Base-by-base conservation (phyloP, 306 rosid species). In the Macrotyloma uniflorum region DNA sequence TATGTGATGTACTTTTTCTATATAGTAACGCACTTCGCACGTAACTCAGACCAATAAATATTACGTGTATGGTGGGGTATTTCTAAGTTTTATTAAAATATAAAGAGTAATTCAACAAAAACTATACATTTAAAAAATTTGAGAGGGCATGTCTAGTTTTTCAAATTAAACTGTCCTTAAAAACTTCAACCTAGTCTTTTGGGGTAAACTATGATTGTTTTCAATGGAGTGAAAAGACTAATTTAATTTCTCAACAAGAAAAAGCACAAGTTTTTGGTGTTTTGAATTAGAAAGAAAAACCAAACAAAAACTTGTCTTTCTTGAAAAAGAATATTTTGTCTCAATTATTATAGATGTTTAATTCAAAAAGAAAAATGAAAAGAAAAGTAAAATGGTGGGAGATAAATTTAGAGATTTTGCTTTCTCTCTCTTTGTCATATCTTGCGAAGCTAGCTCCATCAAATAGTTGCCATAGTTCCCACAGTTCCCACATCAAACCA, bases 391-490 rank as follows among this genome's bases (percentile, higher is more conserved):
- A 64, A 35, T 64, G 71, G 32, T 65, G 71, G 32, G 2, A 19
- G 71, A 65, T 65, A 65, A 19, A 1, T 6, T 36, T 8, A 1
- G 15, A 42, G 2, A 46, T 28, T 14, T 16, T n/a, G 3, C 12
- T 10, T 49, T 15, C 85, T 81, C 87, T 85, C 78, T 85, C 85
- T 32, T 54, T 79, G 80, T 91, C 93, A 80, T 88, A 76, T 86
- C 87, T 81, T 80, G 57, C 59, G 67, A 36, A 53, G 79, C 89
- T 78, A 53, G 79, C 89, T 79, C 81, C 85, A 70, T 85, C 89
- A 86, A 87, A 90, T 86, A 87, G 87, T 86, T 87, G 78, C 84
- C 83, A 90, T 86, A 87, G 87, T 86, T 87, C 79, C 84, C 83
- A 70, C 74, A 87, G 87, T 86, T 87, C 79, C 84, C 87, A 81